These are phyloP conservation scores for Termitomyces sp. DNA, from an alignment of 768 basidiomycete species.

Conservation along the genomic window DNA sequence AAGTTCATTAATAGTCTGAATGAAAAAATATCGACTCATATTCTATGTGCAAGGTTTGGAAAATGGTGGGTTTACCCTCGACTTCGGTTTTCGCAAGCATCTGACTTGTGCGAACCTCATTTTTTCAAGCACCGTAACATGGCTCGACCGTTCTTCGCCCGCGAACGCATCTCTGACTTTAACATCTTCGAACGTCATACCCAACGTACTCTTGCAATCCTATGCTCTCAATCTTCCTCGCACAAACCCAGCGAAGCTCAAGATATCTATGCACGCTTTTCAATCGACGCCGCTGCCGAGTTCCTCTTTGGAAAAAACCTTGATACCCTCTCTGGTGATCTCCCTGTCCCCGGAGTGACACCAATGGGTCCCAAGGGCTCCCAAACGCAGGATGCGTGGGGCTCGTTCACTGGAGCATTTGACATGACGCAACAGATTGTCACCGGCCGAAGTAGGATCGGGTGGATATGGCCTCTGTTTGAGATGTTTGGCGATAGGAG, in stretches of 20 bases:
- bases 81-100: not conserved
- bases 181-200: constrained; percentile 59
- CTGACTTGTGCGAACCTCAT: not conserved
- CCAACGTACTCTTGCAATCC: constrained; percentile 38
- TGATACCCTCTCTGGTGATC: constrained; percentile 49
- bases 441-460: constrained; percentile 44
- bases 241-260: constrained; percentile 54
- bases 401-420: constrained; percentile 56
- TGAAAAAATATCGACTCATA: constrained; percentile 3
- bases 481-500: constrained; percentile 56
- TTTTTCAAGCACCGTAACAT: constrained; percentile 53
- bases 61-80: constrained; percentile 39
- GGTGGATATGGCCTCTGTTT: constrained; percentile 55
- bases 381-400: constrained; percentile 54
- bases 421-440: constrained; percentile 49
- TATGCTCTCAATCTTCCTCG: constrained; percentile 34
- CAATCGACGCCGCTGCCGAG: constrained; percentile 67
- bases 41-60: constrained; percentile 44
- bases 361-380: constrained; percentile 54
- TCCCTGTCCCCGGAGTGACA: constrained; percentile 44
- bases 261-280: constrained; percentile 63
- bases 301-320: constrained; percentile 67
- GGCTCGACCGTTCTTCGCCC: constrained; percentile 70
- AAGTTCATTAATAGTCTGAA: constrained; percentile 12
- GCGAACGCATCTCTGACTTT: constrained; percentile 68